These are phyloP conservation scores for Alternaria sp. DNA, from an alignment of 2,329 filamentous ascomycete species.

Conservation along the genomic window DNA sequence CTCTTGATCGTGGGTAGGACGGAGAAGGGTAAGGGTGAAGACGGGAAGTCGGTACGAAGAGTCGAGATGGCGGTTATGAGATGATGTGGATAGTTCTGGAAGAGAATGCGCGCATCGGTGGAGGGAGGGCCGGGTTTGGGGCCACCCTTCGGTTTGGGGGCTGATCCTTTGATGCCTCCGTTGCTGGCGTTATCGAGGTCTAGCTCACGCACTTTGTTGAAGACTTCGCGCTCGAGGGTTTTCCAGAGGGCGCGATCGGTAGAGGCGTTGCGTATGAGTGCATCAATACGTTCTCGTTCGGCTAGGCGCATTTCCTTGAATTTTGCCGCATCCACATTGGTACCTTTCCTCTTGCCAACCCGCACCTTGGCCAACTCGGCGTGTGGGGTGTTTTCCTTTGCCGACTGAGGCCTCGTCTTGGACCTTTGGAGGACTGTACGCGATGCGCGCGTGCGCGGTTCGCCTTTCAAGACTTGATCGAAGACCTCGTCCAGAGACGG, in stretches of 20 bases:
- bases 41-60: conserved; percentile 66
- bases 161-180: conserved; percentile 9
- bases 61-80: conserved; percentile 66
- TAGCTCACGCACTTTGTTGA: conserved; percentile 66
- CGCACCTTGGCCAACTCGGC: conserved; percentile 11
- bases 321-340: conserved; percentile 18
- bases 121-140: conserved; percentile 12
- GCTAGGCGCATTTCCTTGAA: conserved; percentile 23
- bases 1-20: conserved; percentile 73
- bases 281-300: conserved; percentile 64
- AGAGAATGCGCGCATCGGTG: conserved; percentile 64
- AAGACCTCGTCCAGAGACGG: conserved; percentile 43
- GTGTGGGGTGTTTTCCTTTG: conserved; percentile 5
- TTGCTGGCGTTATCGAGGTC: conserved; percentile 55
- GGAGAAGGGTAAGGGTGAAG: conserved; percentile 67
- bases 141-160: background rate
- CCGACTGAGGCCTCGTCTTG: background rate
- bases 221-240: conserved; percentile 72
- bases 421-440: conserved; percentile 11
- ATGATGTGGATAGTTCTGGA: conserved; percentile 70
- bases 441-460: conserved; percentile 10
- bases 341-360: conserved; percentile 15
- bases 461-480: conserved; percentile 36
- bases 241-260: conserved; percentile 74
- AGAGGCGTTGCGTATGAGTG: conserved; percentile 62